phyloP scores from a whole-genome alignment of 2,329 filamentous ascomycete species.

The Rhytidhysteron rufulum region DNA sequence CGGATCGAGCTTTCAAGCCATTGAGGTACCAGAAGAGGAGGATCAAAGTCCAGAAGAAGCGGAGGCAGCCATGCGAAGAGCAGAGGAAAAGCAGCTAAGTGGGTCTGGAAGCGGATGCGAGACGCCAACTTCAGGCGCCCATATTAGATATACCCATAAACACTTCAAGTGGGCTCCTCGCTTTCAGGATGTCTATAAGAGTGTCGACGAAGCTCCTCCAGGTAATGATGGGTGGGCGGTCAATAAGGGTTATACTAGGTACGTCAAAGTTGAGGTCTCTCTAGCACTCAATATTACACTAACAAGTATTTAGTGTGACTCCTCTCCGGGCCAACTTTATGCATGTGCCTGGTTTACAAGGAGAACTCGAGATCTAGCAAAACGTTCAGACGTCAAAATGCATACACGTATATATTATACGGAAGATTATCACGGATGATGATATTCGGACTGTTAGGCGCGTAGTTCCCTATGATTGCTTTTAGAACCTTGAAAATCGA shows the following conservation, averaged over 20 bases:
- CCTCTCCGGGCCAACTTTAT: conserved; percentile 91
- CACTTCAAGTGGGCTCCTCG: conserved; percentile 94
- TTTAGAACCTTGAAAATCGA: too few relatives aligned
- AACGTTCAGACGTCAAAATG: not conserved
- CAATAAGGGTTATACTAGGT: conserved; percentile 82
- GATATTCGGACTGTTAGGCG: too few relatives aligned
- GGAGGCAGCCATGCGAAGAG: conserved; percentile 70
- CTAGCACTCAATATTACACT: not conserved
- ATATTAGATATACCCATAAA: conserved; percentile 64
- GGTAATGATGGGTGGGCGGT: conserved; percentile 94
- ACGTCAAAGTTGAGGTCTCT: conserved; percentile 23
- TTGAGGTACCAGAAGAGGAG: conserved; percentile 61
- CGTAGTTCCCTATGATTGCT: too few relatives aligned
- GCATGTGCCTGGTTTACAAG: conserved; percentile 46
- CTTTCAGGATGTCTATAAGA: conserved; percentile 82
- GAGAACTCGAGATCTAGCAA: conserved; percentile 25
- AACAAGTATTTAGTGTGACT: conserved; percentile 62
- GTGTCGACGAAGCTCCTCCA: conserved; percentile 72
- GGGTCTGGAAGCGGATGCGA: conserved; percentile 20
- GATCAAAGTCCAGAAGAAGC: conserved; percentile 60
- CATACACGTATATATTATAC: too few relatives aligned
- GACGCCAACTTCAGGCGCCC: conserved; percentile 24
- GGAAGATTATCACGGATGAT: too few relatives aligned
- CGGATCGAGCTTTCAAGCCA: conserved; percentile 83
- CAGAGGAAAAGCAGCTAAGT: conserved; percentile 43